Evolutionary conservation across 2,329 filamentous ascomycete species (phyloP).

Genomic region (Anisogramma anomala): DNA sequence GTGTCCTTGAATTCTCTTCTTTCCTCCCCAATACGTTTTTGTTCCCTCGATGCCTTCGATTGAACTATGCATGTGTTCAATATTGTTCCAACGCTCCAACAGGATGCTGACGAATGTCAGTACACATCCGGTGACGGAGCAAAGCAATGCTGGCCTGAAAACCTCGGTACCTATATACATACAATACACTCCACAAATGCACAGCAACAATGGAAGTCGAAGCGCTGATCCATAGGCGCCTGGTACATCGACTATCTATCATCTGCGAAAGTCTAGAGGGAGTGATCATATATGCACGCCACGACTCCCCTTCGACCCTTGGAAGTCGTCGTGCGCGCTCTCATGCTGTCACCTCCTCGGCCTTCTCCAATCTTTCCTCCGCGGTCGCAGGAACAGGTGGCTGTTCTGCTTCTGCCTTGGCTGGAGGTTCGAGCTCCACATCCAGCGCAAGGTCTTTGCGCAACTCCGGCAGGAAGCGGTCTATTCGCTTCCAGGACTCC

Average conservation of each 20-base stretch:
- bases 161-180: too few relatives aligned
- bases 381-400: background rate
- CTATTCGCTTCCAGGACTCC: slow-evolving; percentile 55
- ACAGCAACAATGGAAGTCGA: background rate
- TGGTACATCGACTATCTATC: slow-evolving; percentile 4
- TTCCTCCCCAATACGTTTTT: too few relatives aligned
- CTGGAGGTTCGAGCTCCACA: slow-evolving; percentile 21
- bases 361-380: slow-evolving; percentile 5
- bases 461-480: slow-evolving; percentile 52
- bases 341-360: slow-evolving; percentile 6
- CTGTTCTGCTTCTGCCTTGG: background rate
- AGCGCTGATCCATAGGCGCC: background rate
- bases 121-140: too few relatives aligned
- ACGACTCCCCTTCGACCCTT: background rate
- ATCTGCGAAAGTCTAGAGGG: slow-evolving; percentile 1
- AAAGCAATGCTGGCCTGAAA: too few relatives aligned
- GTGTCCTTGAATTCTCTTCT: too few relatives aligned
- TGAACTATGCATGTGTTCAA: too few relatives aligned
- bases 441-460: slow-evolving; percentile 45
- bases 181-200: too few relatives aligned
- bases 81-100: too few relatives aligned
- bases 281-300: background rate
- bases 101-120: too few relatives aligned
- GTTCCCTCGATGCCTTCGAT: too few relatives aligned
- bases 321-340: background rate